Evolutionary conservation across 371 early-diverging fungal genomes (phyloP), one percentile per base, ranked within the genome.

Genomic region (Nosema muscidifuracis): DNA sequence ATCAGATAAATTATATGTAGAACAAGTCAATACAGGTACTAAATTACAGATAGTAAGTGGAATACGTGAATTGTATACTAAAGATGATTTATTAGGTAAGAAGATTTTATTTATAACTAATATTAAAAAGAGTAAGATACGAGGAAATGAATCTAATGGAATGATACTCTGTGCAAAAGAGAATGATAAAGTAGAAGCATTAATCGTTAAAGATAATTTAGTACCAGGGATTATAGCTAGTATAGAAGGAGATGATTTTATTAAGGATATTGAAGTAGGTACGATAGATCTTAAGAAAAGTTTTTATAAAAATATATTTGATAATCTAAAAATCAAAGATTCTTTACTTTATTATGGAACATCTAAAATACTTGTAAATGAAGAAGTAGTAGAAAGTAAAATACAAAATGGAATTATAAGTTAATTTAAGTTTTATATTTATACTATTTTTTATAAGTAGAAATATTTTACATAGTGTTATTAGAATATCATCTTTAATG

Each of bases 151-250:
- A 38, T 76, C 77, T 18, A 67, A 77, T 34, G 84, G 83, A 43
- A 84, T 84, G 83, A 84, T 84, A 42, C 51, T 84, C 12, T 81
- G 80, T 77, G 83, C 47, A 0, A 81, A 71, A 42, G 64, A 67
- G 28, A 61, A 55, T 12, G 71, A 76, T 47, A 79, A 69, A 67
- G 78, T 79, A 80, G 81, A 66, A 58, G 63, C 70, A 55, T 44
- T 85, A 77, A 68, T 77, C 81, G 83, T 84, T 76, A 70, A 58
- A 57, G 47, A 61, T 42, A 36, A 43, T 6, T 26, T 63, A 20
- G 18, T 64, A 68, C 88, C 67, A 71, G 91, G 72, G 81, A 44
- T 89, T 89, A 28, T 90, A 89, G 75, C 16, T 12, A 22, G 68
- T 4, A 65, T 73, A 36, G 65, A 62, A 9, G 34, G 57, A 18